Conservation (phyloP, 1,284 basidiomycete genomes). For the Chalciporus sp. region DNA sequence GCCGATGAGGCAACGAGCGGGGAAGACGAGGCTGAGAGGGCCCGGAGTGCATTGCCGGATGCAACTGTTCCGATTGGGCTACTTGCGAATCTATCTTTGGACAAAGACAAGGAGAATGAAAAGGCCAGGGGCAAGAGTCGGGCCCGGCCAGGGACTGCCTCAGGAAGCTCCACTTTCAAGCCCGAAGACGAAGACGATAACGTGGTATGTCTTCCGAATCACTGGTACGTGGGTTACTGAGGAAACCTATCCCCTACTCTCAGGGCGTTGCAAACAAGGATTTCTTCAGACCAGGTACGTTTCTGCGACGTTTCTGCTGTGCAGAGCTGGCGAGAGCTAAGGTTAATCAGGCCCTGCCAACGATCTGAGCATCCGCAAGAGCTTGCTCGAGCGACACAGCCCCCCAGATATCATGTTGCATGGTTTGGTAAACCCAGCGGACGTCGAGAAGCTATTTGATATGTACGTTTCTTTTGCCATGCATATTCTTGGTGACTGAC, state of each 20-base stretch:
- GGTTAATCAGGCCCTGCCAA: conserved; percentile 59
- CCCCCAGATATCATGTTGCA: conserved; percentile 84
- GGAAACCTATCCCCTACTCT: too few species aligned
- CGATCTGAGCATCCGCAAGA: conserved; percentile 66
- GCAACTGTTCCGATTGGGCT: conserved; percentile 71
- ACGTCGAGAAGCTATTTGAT: conserved; percentile 81
- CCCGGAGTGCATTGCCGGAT: conserved; percentile 60
- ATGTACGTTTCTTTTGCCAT: conserved; percentile 56
- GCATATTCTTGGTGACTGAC: neutral
- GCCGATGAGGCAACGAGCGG: conserved; percentile 33
- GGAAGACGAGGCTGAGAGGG: conserved; percentile 42
- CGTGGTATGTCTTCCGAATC: conserved; percentile 48
- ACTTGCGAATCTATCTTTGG: conserved; percentile 69
- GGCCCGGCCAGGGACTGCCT: conserved; percentile 21
- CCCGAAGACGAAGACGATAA: conserved; percentile 61
- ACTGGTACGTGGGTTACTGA: neutral
- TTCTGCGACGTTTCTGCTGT: neutral
- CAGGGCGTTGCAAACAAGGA: conserved; percentile 74
- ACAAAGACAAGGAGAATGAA: conserved; percentile 48
- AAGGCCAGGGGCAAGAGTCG: conserved; percentile 37
- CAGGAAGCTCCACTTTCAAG: conserved; percentile 13
- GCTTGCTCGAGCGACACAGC: conserved; percentile 76
- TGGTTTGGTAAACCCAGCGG: conserved; percentile 76
- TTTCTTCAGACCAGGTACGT: conserved; percentile 77
- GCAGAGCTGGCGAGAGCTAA: neutral